Evolutionary conservation across 1,284 basidiomycete genomes (phyloP).

Genomic region (Baeospora myosura): DNA sequence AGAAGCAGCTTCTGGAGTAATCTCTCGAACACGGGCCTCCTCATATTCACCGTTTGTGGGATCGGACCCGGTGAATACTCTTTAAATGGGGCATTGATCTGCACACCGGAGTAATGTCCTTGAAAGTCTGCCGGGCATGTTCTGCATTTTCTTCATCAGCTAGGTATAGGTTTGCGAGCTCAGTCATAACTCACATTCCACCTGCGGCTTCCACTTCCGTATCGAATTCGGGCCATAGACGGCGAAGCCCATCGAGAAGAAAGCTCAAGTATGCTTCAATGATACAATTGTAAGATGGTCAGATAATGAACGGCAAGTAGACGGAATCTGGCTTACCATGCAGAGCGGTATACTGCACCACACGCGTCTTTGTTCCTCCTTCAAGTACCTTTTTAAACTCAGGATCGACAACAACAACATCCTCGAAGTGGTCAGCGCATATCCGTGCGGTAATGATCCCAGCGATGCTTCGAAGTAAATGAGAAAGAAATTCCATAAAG

Average conservation of each 20-base stretch:
- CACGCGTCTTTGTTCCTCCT: constrained; percentile 1
- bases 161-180: not conserved
- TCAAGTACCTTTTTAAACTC: constrained; percentile 3
- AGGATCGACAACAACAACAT: constrained; percentile 6
- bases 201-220: not conserved
- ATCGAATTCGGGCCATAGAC: constrained; percentile 7
- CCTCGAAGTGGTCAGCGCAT: constrained; percentile 9
- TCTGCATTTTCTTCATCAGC: not conserved
- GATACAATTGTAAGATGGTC: not conserved
- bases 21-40: not conserved
- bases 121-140: constrained; percentile 4
- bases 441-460: constrained; percentile 7
- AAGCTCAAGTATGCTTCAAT: constrained; percentile 7
- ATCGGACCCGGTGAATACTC: not conserved
- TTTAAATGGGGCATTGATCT: not conserved
- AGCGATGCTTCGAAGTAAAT: constrained; percentile 3
- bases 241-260: constrained; percentile 6
- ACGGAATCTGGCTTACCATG: constrained; percentile 3
- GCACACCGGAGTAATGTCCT: constrained; percentile 2
- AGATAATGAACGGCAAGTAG: not conserved
- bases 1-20: constrained; percentile 1
- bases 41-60: constrained; percentile 4
- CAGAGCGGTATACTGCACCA: constrained; percentile 4
- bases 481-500: not conserved
- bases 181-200: constrained; percentile 1